Evolutionary conservation across 768 basidiomycete species (phyloP).

Genomic region (Calocera cornea): DNA sequence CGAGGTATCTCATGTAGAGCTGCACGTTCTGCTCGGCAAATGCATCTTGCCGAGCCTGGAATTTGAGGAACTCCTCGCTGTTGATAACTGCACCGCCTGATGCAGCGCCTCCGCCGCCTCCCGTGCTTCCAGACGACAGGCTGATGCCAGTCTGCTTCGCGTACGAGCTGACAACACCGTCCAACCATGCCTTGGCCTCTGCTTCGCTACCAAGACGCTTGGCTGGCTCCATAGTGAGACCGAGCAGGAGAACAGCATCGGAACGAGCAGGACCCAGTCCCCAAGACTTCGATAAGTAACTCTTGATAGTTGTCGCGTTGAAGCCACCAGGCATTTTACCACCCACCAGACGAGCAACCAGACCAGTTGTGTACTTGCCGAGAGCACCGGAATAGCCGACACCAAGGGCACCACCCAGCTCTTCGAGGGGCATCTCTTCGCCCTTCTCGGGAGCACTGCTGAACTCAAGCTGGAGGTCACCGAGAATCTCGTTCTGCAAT

Average conservation of each 20-base stretch:
- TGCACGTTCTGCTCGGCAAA: conserved; percentile 90
- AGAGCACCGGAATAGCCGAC: conserved; percentile 72
- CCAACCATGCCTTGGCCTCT: conserved; percentile 91
- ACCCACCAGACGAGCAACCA: conserved; percentile 82
- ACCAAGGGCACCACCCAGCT: conserved; percentile 74
- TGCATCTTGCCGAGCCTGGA: conserved; percentile 83
- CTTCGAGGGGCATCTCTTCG: conserved; percentile 91
- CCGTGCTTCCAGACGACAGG: conserved; percentile 53
- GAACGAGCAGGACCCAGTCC: conserved; percentile 83
- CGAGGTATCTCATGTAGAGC: conserved; percentile 92
- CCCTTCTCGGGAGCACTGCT: conserved; percentile 92
- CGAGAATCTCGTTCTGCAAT: conserved; percentile 94
- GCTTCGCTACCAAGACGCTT: conserved; percentile 84
- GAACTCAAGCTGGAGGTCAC: conserved; percentile 93
- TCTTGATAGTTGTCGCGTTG: conserved; percentile 82
- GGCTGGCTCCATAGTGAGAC: conserved; percentile 82
- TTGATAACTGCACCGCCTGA: conserved; percentile 81
- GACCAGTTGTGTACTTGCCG: conserved; percentile 84
- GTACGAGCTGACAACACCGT: conserved; percentile 68
- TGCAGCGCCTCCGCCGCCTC: conserved; percentile 44
- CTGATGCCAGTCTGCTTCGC: conserved; percentile 82
- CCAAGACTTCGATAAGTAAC: conserved; percentile 82
- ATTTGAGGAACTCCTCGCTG: conserved; percentile 95
- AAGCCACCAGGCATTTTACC: conserved; percentile 99
- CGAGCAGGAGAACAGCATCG: conserved; percentile 81